Base-by-base conservation (phyloP, 2,329 filamentous ascomycete genomes). In the Aspergillus hiratsukae region DNA sequence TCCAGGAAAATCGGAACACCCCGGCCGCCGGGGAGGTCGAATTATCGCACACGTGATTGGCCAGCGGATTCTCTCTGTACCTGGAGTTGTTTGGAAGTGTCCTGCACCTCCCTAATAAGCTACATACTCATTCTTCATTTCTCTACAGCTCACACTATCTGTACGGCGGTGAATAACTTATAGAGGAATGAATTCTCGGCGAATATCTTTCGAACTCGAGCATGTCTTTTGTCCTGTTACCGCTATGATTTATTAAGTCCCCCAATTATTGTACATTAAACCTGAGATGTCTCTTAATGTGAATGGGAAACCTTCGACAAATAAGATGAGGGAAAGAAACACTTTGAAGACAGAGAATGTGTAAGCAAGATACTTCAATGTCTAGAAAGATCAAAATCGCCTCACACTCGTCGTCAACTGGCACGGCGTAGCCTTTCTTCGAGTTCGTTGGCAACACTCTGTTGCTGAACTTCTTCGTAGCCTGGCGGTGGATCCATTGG, bases 401-500 rank as follows among this genome's bases (percentile, higher is more conserved):
- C 5, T 37, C 31, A 4, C 19, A 25, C 35, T 35, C 49, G 29
- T 25, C 25, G 45, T 67, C 55, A 74, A 52, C 64, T 70, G 48
- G 64, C 61, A 48, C 64, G 63, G 49, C 69, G 72, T 55, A 73
- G 76, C 63, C 82, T 80, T 60, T 82, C 80, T 68, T 93, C 89
- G 46, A 90, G 80, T 63, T 89, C 89, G 59, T 88, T 83, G 48
- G 87, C 87, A 62, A 92, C 81, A 58, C 88, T 89, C 64, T 90
- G 85, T 69, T 91, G 86, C 73, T 97, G 93, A 28, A 90, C 89
- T 72, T 96, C 91, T 67, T 97, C 91, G 69, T 97, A 97, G 37
- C 86, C 89, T 51, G 93, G 93, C 49, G 93, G 93, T 4, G 92
- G 91, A 69, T 94, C 92, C 48, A 75, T 86, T 67, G 77, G 76